Conservation (phyloP, 2,329 filamentous ascomycete genomes). For the Sporothrix protearum region DNA sequence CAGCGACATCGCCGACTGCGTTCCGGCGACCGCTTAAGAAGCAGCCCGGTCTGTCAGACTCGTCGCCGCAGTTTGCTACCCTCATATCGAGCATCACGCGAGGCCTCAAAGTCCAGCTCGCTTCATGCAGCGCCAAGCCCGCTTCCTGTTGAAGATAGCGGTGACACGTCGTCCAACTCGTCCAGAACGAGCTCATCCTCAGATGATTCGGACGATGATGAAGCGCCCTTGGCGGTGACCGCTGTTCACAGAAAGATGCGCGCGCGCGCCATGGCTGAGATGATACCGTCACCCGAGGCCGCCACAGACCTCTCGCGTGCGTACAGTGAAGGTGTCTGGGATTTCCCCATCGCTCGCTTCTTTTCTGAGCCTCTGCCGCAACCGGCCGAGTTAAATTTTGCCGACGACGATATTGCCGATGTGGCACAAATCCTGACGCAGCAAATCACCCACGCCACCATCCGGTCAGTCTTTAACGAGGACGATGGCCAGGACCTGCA, state of each 20-base stretch:
- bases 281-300: constrained; percentile 43
- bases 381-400: constrained; percentile 43
- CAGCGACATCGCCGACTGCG: constrained; percentile 27
- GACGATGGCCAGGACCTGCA: constrained; percentile 40
- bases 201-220: constrained; percentile 50
- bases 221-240: constrained; percentile 50
- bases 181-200: constrained; percentile 19
- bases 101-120: constrained; percentile 37
- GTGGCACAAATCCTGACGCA: constrained; percentile 69
- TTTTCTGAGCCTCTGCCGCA: constrained; percentile 59
- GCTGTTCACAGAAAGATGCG: constrained; percentile 43
- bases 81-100: constrained; percentile 41
- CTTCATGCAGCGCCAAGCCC: constrained; percentile 35
- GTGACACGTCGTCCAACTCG: constrained; percentile 22
- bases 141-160: constrained; percentile 26
- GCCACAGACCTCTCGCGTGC: constrained; percentile 50
- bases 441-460: constrained; percentile 49
- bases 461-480: constrained; percentile 24
- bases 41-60: constrained; percentile 22
- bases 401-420: constrained; percentile 61
- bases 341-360: constrained; percentile 51
- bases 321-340: constrained; percentile 47
- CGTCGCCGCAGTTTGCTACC: constrained; percentile 29
- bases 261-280: constrained; percentile 37
- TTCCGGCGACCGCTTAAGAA: constrained; percentile 28